Evolutionary conservation across 129 eudicot species (phyloP).

Genomic region (Scalesia atractyloides): DNA sequence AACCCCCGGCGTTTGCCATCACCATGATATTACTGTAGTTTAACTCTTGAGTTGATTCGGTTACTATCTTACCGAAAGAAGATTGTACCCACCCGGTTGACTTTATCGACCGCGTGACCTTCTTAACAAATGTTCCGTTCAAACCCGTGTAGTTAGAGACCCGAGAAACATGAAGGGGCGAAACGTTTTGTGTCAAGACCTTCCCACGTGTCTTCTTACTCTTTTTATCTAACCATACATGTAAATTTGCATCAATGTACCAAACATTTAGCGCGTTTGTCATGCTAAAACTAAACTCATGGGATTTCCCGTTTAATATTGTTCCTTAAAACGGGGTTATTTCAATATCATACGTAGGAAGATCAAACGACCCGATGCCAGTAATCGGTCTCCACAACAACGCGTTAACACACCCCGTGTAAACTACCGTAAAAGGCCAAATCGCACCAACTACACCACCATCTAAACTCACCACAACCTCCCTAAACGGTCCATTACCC

Average conservation of each 20-base stretch:
- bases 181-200: conserved; percentile 39
- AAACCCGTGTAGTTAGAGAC: conserved; percentile 57
- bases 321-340: conserved; percentile 68
- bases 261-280: conserved; percentile 78
- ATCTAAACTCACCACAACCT: conserved; percentile 70
- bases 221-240: conserved; percentile 67
- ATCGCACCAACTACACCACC: conserved; percentile 58
- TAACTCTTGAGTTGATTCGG: conserved; percentile 58
- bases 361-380: conserved; percentile 77
- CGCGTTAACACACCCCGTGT: conserved; percentile 79
- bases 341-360: conserved; percentile 82
- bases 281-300: conserved; percentile 58
- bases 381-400: conserved; percentile 80
- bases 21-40: conserved; percentile 52
- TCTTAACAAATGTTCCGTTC: conserved; percentile 57
- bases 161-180: conserved; percentile 39
- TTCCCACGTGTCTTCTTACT: conserved; percentile 48
- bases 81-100: conserved; percentile 69
- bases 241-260: conserved; percentile 87
- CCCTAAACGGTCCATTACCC: conserved; percentile 89
- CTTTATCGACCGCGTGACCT: conserved; percentile 47
- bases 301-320: conserved; percentile 54
- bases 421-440: conserved; percentile 84
- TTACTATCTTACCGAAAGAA: conserved; percentile 60
- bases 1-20: conserved; percentile 53